Base-by-base conservation (phyloP, 2,329 filamentous ascomycete genomes). In the Apiospora rasikravindrae region DNA sequence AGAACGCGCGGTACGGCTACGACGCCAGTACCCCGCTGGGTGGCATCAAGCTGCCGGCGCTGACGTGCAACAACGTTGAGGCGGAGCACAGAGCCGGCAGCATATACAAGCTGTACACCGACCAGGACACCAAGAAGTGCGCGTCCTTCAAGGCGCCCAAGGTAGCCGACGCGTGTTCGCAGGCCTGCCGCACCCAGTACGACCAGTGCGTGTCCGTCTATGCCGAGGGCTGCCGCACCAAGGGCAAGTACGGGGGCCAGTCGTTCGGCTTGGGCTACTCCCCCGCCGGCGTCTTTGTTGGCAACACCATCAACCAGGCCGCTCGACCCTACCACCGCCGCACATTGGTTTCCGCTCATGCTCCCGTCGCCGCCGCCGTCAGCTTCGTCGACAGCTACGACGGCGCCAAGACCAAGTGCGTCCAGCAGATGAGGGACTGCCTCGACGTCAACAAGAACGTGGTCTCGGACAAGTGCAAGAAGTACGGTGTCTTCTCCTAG, bases 1-100 rank as follows among this genome's bases (percentile, higher is more conserved):
- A 82, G 70, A 86, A 82, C 81, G 87, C 88, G 75, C 86, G 87
- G 78, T 88, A 87, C 75, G 90, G 90, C 70, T 96, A 95, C 78
- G 90, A 89, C 1, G 90, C 92, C 1, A 89, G 91, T 47, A 90
- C 84, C 69, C 84, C 86, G 2, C 86, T 89, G 22, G 88, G 86
- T 68, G 84, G 82, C 73, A 88, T 90, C 70, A 80, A 82, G 29
- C 80, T 89, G 70, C 88, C 88, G 66, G 79, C 87, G 71, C 83
- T 89, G 44, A 86, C 84, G 33, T 90, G 88, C 83, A 90, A 89
- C 79, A 87, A 89, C 75, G 75, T 86, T 53, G 77, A 81, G 72
- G 71, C 73, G 10, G 85, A 88, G 73, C 75, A 61, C 44, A 49
- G 47, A 11, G 86, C 82, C 75, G 75, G 75, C 70, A 84, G 85